Conservation (phyloP, 495 filamentous ascomycete genomes). For the Aspergillus leporis region DNA sequence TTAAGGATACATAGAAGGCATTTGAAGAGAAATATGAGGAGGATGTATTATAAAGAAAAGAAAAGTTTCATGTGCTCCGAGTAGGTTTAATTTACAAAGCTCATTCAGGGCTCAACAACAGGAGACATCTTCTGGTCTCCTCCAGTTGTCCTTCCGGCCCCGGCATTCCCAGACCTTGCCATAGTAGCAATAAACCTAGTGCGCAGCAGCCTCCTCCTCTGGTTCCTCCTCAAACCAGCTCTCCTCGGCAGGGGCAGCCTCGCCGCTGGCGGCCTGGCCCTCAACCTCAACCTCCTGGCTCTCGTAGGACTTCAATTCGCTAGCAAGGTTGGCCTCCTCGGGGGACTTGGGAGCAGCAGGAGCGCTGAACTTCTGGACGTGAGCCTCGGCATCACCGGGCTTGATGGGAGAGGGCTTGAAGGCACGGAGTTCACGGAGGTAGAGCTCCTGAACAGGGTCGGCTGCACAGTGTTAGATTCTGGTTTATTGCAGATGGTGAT, state of each 20-base stretch:
- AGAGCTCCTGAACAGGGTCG: conserved; percentile 95
- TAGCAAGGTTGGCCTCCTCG: conserved; percentile 88
- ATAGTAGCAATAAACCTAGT: conserved; percentile 40
- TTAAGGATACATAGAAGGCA: neutral
- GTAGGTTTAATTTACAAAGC: conserved; percentile 50
- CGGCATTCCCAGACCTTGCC: conserved; percentile 35
- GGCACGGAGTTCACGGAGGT: conserved; percentile 88
- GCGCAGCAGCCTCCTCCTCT: conserved; percentile 51
- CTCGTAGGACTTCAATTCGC: conserved; percentile 91
- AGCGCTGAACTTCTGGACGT: conserved; percentile 82
- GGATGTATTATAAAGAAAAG: conserved; percentile 16
- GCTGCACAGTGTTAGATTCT: conserved; percentile 51
- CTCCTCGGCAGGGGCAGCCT: conserved; percentile 59
- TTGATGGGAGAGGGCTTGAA: conserved; percentile 89
- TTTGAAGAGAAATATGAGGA: conserved; percentile 7
- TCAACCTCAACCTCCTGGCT: conserved; percentile 90
- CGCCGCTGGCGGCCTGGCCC: conserved; percentile 65
- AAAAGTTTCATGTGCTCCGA: conserved; percentile 38
- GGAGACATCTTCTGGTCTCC: conserved; percentile 29
- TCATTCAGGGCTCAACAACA: conserved; percentile 36
- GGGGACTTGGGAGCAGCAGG: conserved; percentile 82
- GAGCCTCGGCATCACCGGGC: conserved; percentile 80
- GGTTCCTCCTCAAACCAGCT: conserved; percentile 73
- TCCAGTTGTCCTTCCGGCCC: conserved; percentile 26
- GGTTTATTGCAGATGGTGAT: conserved; percentile 18